Percentiles rank a stretch among this genome's conserved stretches.
Evolutionary conservation across 2,329 filamentous ascomycete genomes (phyloP).

Genomic region (Aspergillus neotritici): DNA sequence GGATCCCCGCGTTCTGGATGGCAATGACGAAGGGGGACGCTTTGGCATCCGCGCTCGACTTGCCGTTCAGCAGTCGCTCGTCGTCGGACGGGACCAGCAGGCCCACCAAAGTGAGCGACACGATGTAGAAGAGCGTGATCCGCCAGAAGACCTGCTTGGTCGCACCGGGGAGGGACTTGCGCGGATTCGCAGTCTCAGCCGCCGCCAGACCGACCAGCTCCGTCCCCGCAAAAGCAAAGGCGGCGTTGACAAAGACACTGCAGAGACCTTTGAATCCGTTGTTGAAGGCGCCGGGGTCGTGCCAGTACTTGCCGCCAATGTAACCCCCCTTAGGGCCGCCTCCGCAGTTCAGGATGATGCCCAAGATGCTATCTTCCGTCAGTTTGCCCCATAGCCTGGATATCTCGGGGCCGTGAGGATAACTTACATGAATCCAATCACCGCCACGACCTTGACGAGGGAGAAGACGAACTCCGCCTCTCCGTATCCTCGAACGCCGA

Average conservation of each 20-base stretch:
- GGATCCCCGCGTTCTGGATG: slow-evolving; percentile 76
- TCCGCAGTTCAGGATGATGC: slow-evolving; percentile 78
- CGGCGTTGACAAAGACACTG: slow-evolving; percentile 58
- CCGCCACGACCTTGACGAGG: slow-evolving; percentile 76
- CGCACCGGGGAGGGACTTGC: slow-evolving; percentile 72
- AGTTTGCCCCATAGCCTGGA: slow-evolving; percentile 6
- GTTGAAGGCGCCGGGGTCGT: slow-evolving; percentile 67
- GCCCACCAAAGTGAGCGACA: slow-evolving; percentile 73
- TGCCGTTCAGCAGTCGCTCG: slow-evolving; percentile 54
- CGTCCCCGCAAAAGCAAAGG: slow-evolving; percentile 58
- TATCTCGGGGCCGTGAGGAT: background rate
- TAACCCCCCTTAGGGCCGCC: slow-evolving; percentile 69
- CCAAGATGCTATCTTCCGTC: slow-evolving; percentile 59
- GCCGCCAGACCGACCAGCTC: slow-evolving; percentile 58
- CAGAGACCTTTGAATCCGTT: slow-evolving; percentile 63
- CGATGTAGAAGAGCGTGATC: slow-evolving; percentile 83
- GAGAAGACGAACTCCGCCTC: slow-evolving; percentile 87
- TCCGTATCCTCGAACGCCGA: slow-evolving; percentile 81
- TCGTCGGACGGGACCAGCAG: slow-evolving; percentile 74
- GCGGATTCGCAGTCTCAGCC: slow-evolving; percentile 53
- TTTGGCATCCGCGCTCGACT: slow-evolving; percentile 58
- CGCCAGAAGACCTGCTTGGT: slow-evolving; percentile 96
- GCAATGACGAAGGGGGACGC: slow-evolving; percentile 92
- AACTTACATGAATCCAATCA: slow-evolving; percentile 79
- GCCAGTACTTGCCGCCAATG: slow-evolving; percentile 74